Evolutionary conservation across 1,284 basidiomycete genomes (phyloP).

Genomic region (Ceratobasidium papillatum): DNA sequence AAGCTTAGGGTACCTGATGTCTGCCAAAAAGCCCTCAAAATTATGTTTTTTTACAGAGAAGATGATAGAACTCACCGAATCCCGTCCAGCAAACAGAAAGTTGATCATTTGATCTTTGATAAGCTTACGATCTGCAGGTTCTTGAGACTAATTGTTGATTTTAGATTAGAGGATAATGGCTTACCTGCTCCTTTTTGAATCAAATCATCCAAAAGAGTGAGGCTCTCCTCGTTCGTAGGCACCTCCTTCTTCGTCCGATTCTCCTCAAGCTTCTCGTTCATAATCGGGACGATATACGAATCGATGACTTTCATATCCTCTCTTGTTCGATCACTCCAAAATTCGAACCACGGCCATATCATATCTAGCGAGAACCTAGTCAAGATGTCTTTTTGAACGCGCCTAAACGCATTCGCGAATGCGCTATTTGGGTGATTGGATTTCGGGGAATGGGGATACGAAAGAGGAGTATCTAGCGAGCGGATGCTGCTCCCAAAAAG

Average conservation of each 20-base stretch:
- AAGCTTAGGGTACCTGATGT: constrained; percentile 44
- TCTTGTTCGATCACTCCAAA: constrained; percentile 65
- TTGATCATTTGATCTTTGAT: constrained; percentile 22
- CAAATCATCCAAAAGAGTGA: constrained; percentile 16
- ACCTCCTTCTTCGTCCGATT: constrained; percentile 48
- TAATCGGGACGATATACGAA: constrained; percentile 68
- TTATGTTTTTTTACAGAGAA: too few relatives aligned
- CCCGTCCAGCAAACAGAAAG: constrained; percentile 18
- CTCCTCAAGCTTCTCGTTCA: constrained; percentile 61
- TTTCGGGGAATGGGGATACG: constrained; percentile 55
- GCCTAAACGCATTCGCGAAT: constrained; percentile 71
- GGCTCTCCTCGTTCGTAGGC: background rate
- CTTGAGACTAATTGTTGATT: background rate
- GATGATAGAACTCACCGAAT: constrained; percentile 4
- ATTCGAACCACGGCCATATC: constrained; percentile 70
- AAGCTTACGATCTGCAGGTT: background rate
- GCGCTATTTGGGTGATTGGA: constrained; percentile 64
- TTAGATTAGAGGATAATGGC: background rate
- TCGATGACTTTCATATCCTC: constrained; percentile 63
- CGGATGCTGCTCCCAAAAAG: constrained; percentile 42
- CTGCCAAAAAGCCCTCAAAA: background rate
- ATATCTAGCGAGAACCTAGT: constrained; percentile 60
- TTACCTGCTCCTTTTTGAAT: constrained; percentile 10
- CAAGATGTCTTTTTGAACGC: constrained; percentile 64
- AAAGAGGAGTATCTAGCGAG: constrained; percentile 38